These are phyloP conservation scores for Coemansia sp. DNA, from an alignment of 192 early-diverging fungal genomes.

Conservation along the genomic window DNA sequence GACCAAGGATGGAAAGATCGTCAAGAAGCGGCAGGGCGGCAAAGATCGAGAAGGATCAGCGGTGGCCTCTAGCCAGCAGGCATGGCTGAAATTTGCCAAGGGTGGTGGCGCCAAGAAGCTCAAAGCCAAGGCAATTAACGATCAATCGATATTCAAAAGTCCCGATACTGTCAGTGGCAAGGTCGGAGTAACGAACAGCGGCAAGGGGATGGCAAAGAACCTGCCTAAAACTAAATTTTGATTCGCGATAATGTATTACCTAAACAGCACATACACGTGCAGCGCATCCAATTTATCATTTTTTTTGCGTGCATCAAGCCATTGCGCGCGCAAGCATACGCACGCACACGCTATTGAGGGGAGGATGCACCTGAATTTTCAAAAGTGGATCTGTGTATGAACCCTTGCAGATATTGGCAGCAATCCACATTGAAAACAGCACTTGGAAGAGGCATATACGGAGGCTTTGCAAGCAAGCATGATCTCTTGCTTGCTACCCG, in stretches of 20 bases:
- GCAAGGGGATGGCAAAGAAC: constrained; percentile 43
- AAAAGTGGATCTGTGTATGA: background rate
- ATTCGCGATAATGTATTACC: background rate
- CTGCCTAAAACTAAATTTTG: constrained; percentile 8
- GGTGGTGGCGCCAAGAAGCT: constrained; percentile 34
- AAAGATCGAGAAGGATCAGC: constrained; percentile 6
- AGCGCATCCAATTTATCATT: background rate
- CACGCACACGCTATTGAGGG: constrained; percentile 2
- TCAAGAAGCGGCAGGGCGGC: constrained; percentile 10
- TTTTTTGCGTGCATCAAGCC: constrained; percentile 1
- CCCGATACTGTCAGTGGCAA: constrained; percentile 41
- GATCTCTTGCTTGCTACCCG: background rate
- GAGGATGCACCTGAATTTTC: background rate
- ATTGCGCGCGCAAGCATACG: constrained; percentile 3
- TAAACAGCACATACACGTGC: background rate
- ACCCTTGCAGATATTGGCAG: background rate
- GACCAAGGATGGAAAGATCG: constrained; percentile 17
- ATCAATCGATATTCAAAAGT: constrained; percentile 50
- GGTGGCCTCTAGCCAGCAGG: constrained; percentile 33
- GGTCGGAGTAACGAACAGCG: constrained; percentile 48
- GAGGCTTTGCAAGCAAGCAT: background rate
- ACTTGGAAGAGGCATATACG: background rate
- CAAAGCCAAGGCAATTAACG: constrained; percentile 50
- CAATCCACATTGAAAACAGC: background rate
- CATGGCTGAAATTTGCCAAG: constrained; percentile 51